phyloP scores from a whole-genome alignment of 495 filamentous ascomycete genomes.

The Neurospora terricola region DNA sequence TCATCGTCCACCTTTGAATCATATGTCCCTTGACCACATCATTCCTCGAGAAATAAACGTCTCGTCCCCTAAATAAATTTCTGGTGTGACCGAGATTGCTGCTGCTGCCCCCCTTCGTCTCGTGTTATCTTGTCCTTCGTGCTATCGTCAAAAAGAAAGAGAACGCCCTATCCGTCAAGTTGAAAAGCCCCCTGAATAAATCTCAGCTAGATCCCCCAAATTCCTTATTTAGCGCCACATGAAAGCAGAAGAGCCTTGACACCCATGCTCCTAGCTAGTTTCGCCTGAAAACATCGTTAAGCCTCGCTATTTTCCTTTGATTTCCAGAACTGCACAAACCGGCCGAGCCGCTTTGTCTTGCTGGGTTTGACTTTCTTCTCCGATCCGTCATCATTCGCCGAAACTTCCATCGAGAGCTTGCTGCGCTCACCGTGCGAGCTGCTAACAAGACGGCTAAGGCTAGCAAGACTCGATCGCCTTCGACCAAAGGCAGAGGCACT shows the following conservation, averaged over 20 bases:
- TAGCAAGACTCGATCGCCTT: conserved; percentile 76
- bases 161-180: conserved; percentile 10
- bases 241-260: background rate
- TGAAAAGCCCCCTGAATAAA: conserved; percentile 14
- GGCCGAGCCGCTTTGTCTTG: conserved; percentile 63
- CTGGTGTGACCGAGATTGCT: background rate
- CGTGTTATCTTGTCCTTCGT: conserved; percentile 24
- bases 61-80: conserved; percentile 6
- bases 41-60: conserved; percentile 16
- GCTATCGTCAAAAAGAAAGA: conserved; percentile 26
- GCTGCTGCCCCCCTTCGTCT: background rate
- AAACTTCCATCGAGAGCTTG: conserved; percentile 66
- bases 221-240: conserved; percentile 1
- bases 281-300: conserved; percentile 1
- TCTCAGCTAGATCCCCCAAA: background rate
- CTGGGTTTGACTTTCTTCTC: conserved; percentile 58
- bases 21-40: conserved; percentile 22
- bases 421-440: conserved; percentile 68
- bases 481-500: conserved; percentile 56
- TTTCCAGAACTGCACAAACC: conserved; percentile 80
- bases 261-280: background rate
- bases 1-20: conserved; percentile 20
- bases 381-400: conserved; percentile 34
- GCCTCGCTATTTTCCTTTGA: conserved; percentile 27
- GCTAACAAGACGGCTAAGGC: conserved; percentile 73